Percentiles rank a stretch among this genome's conserved stretches.
Evolutionary conservation across 345 rosid species (phyloP).

Genomic region (Turnera subulata): DNA sequence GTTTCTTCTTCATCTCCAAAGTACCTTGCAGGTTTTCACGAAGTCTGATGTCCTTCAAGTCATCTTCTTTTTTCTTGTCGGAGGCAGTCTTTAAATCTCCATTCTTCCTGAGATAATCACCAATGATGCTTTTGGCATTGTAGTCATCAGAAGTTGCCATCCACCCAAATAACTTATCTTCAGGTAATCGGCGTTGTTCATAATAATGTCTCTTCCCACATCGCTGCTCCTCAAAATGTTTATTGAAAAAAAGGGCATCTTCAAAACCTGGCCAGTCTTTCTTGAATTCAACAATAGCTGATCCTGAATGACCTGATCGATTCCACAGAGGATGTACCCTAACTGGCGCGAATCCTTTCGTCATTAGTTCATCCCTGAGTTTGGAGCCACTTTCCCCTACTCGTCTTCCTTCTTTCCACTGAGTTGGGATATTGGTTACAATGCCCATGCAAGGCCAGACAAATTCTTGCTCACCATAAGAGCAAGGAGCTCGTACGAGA

Average conservation of each 20-base stretch:
- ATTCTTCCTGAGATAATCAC: conserved; percentile 40
- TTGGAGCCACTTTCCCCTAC: conserved; percentile 58
- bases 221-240: conserved; percentile 27
- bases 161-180: conserved; percentile 59
- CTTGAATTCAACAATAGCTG: conserved; percentile 57
- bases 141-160: conserved; percentile 59
- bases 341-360: conserved; percentile 58
- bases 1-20: conserved; percentile 34
- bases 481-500: too few relatives aligned
- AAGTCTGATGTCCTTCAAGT: conserved; percentile 32
- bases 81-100: conserved; percentile 60
- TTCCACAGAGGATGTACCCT: conserved; percentile 62
- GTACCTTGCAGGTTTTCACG: conserved; percentile 37
- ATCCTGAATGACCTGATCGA: conserved; percentile 52
- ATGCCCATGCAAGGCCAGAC: conserved; percentile 71
- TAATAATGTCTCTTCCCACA: conserved; percentile 50
- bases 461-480: conserved; percentile 9
- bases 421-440: conserved; percentile 57
- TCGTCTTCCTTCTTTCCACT: conserved; percentile 26
- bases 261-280: conserved; percentile 55
- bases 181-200: conserved; percentile 12
- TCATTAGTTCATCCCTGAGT: conserved; percentile 41
- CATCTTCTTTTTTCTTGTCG: conserved; percentile 43
- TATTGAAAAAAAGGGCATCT: conserved; percentile 55
- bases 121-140: conserved; percentile 24